Evolutionary conservation across 2,329 filamentous ascomycete species (phyloP), one percentile per base, ranked within the genome.

Genomic region (Arthrobotrys pseudoclavata): DNA sequence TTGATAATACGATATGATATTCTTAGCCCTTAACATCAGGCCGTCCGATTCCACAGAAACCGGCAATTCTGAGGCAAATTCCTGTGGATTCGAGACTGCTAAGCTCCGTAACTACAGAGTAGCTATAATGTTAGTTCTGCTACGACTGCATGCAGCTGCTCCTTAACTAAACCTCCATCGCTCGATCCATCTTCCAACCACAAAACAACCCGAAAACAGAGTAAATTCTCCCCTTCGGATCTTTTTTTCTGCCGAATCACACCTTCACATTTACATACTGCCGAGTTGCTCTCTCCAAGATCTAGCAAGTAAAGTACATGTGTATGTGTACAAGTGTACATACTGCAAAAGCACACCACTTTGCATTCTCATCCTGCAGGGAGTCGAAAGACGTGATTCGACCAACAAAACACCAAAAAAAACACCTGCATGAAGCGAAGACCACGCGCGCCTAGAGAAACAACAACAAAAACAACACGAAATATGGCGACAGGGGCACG

Each of bases 401-500:
- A 45, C 20, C n/a, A 20, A 40, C 42, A 40, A 15, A 29, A 62
- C 6, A 22, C n/a, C 15, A 22, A 42, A 29, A 29, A 62, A 48
- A 45, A 45, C 55, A 50, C 29, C 70, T 63, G 74, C 67, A 77
- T 77, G 60, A 77, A 42, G 24, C 29, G 18, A 20, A 5, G 1
- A 15, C 29, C 20, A 40, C 55, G 61, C 74, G 74, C 74, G 74
- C 74, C 67, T 74, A 62, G 40, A 53, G 61, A 67, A 68, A 74
- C 62, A 74, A 74, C 62, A 74, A 74, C 62, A 61, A 74, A 67
- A 74, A 66, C 69, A 74, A 74, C 69, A 62, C 69, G 68, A 74
- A 31, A 53, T 20, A 13, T 68, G 13, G 42, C 15, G 60, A 42
- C 69, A 60, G 69, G 48, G 48, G 55, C 13, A 18, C n/a, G 55